Conservation (phyloP, 1,139 yeast species). For the Suhomyces bokatorum region DNA sequence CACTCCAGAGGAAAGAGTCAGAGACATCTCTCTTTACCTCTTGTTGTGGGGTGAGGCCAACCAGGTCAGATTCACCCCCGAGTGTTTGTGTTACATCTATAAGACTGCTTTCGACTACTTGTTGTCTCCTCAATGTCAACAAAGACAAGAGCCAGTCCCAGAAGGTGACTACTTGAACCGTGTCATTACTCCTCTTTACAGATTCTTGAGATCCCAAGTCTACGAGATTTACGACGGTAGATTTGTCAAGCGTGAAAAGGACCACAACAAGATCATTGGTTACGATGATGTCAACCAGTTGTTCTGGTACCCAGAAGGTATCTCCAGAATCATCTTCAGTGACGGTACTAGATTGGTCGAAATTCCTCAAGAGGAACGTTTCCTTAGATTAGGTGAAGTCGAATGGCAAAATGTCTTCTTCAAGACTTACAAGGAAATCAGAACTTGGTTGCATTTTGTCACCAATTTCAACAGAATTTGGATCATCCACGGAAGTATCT, state of each 20-base stretch:
- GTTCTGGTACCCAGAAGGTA: constrained; percentile 99
- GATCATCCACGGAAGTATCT: constrained; percentile 86
- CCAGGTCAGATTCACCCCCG: constrained; percentile 94
- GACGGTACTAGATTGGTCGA: constrained; percentile 93
- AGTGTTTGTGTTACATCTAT: constrained; percentile 86
- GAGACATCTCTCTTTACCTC: constrained; percentile 86
- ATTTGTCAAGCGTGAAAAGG: constrained; percentile 95
- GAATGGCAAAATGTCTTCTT: constrained; percentile 91
- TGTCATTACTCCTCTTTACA: constrained; percentile 88
- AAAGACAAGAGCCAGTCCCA: constrained; percentile 84
- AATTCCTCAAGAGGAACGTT: constrained; percentile 86
- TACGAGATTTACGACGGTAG: constrained; percentile 94
- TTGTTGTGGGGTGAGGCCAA: constrained; percentile 98
- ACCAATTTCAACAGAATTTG: constrained; percentile 98
- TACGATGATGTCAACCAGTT: constrained; percentile 98
- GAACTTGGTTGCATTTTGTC: constrained; percentile 96
- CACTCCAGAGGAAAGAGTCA: constrained; percentile 70
- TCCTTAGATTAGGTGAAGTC: constrained; percentile 85
- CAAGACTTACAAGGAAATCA: constrained; percentile 93
- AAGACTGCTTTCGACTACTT: constrained; percentile 91
- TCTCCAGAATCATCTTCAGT: constrained; percentile 84
- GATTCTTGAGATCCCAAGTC: constrained; percentile 90
- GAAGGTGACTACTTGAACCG: constrained; percentile 96
- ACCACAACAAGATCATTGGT: constrained; percentile 92
- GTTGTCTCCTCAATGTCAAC: constrained; percentile 86